A percentile compares a stretch with the other conserved stretches of the same genome.
These are phyloP conservation scores for Fusarium sp. DNA, from an alignment of 2,329 filamentous ascomycete species.

Conservation along the genomic window DNA sequence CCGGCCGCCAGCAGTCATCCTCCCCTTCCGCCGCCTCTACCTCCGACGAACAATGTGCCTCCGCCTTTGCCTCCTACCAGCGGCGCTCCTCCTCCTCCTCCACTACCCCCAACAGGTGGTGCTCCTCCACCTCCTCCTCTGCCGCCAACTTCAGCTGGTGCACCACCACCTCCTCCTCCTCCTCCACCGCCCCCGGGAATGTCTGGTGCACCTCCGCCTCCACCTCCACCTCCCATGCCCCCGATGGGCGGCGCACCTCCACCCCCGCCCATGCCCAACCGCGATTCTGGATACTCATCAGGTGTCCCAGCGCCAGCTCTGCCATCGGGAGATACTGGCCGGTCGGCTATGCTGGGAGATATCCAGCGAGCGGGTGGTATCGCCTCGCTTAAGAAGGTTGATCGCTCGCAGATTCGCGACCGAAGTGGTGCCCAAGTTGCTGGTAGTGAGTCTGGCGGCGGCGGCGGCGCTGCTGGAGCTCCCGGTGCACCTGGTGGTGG, in stretches of 20 bases:
- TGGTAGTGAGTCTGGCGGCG: slow-evolving; percentile 60
- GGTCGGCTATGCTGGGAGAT: slow-evolving; percentile 73
- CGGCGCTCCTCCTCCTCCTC: slow-evolving; percentile 53
- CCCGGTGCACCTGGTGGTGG: slow-evolving; percentile 65
- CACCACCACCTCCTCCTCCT: slow-evolving; percentile 60
- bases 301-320: slow-evolving; percentile 61
- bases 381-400: slow-evolving; percentile 79
- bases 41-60: slow-evolving; percentile 52
- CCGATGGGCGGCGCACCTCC: slow-evolving; percentile 51
- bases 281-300: slow-evolving; percentile 68
- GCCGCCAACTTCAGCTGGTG: slow-evolving; percentile 40
- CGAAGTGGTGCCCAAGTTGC: slow-evolving; percentile 75
- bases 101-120: slow-evolving; percentile 55
- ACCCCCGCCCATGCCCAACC: slow-evolving; percentile 65
- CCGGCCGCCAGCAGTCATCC: slow-evolving; percentile 53
- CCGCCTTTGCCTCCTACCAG: slow-evolving; percentile 56
- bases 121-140: slow-evolving; percentile 52
- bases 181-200: slow-evolving; percentile 62
- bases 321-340: slow-evolving; percentile 55
- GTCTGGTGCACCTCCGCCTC: slow-evolving; percentile 45
- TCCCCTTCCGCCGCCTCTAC: slow-evolving; percentile 58
- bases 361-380: slow-evolving; percentile 79
- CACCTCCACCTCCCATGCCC: slow-evolving; percentile 44
- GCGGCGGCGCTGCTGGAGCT: slow-evolving; percentile 63
- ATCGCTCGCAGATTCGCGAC: slow-evolving; percentile 76